These are phyloP conservation scores for Xylaria grammica DNA, from an alignment of 495 filamentous ascomycete species.

Conservation along the genomic window DNA sequence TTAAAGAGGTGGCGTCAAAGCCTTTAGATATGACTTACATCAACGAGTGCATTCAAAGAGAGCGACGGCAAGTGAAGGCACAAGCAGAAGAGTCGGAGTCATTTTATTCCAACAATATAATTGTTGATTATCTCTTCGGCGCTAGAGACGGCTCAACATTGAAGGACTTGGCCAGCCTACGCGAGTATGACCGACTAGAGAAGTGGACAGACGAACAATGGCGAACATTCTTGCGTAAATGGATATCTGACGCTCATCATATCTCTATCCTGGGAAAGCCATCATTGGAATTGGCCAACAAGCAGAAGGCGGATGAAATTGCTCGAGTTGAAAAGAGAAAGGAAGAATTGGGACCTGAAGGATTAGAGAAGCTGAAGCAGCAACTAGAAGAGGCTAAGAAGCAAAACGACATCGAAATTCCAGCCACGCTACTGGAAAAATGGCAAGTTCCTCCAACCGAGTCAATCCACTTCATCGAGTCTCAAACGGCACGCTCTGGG, in stretches of 20 bases:
- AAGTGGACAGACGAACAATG: constrained; percentile 83
- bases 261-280: constrained; percentile 88
- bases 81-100: constrained; percentile 74
- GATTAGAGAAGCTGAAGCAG: constrained; percentile 70
- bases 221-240: constrained; percentile 79
- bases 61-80: constrained; percentile 77
- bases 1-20: constrained; percentile 78
- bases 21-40: constrained; percentile 89
- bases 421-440: constrained; percentile 72
- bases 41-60: constrained; percentile 79
- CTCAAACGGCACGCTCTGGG: constrained; percentile 83
- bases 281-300: constrained; percentile 70
- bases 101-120: constrained; percentile 79
- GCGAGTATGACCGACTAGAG: constrained; percentile 77
- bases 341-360: constrained; percentile 54
- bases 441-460: constrained; percentile 83
- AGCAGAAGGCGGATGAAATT: constrained; percentile 73
- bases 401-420: constrained; percentile 82
- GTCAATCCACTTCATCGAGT: constrained; percentile 92
- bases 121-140: constrained; percentile 91
- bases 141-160: constrained; percentile 83
- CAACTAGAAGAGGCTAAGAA: constrained; percentile 80
- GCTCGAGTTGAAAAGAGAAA: constrained; percentile 60
- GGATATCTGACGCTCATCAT: constrained; percentile 85
- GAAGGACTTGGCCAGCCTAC: constrained; percentile 67